phyloP scores from a whole-genome alignment of 164 flowering plant species.

The Sextonia rubra region DNA sequence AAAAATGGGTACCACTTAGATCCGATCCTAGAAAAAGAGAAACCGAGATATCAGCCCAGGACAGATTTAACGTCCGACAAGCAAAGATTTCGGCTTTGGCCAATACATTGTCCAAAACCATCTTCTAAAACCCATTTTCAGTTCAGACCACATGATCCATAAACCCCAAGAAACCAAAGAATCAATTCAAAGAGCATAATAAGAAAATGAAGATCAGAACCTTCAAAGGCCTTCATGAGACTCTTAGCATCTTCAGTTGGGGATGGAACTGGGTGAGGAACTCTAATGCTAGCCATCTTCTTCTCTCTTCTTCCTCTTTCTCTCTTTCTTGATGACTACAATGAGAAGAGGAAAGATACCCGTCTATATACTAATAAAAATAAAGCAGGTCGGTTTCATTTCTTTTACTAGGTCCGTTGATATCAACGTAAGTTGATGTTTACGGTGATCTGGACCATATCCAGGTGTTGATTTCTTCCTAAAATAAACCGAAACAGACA shows the following conservation, averaged over 20 bases:
- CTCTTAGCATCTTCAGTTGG: slow-evolving; percentile 15
- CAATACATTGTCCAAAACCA: neutral
- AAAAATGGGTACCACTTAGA: no score
- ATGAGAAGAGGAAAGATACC: no score
- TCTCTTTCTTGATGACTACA: neutral
- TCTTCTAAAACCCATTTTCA: neutral
- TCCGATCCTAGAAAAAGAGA: no score
- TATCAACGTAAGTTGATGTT: no score
- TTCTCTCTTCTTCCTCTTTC: neutral
- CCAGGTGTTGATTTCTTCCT: no score
- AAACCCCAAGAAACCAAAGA: neutral
- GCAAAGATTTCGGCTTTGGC: neutral
- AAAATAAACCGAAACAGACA: no score
- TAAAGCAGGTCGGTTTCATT: no score
- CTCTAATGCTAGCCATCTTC: slow-evolving; percentile 9
- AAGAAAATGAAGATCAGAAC: neutral
- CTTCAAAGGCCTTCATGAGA: slow-evolving; percentile 17
- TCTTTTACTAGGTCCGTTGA: no score
- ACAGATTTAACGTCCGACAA: neutral
- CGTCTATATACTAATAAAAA: no score
- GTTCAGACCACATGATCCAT: neutral
- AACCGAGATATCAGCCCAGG: neutral
- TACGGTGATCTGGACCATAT: no score
- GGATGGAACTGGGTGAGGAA: slow-evolving; percentile 12
- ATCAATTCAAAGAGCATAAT: neutral